Base-by-base conservation (phyloP, 2,329 filamentous ascomycete genomes). In the Hymenoscyphus occultus region DNA sequence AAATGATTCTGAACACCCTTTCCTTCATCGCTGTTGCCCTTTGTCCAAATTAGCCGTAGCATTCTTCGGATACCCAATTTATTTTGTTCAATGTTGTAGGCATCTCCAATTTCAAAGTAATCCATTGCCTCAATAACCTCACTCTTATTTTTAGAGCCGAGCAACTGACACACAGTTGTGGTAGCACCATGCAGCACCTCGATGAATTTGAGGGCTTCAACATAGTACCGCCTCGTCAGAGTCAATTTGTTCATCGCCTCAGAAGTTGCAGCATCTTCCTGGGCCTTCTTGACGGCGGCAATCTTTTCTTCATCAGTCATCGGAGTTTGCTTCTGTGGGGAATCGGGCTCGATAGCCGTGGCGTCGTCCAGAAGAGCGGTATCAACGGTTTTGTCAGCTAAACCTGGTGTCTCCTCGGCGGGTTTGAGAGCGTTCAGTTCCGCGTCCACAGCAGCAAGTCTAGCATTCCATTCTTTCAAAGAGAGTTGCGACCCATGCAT, bases 71-170 rank as follows among this genome's bases (percentile, higher is more conserved):
- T 98, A 64, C 96, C 95, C 48, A 90, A 80, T 77, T 96, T 93
- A 74, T 96, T 93, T 71, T 95, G 92, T 76, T 97, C 91, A 65
- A 99, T 90, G 77, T 96, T 95, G 83, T 98, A 98, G 5, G 93
- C 94, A 76, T 99, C 93, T 56, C 95, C 90, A 56, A 97, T 87
- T 71, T 96, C 93, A 71, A 99, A 96, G 78, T 96, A 99, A 76
- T 99, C 95, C 88, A 99, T 99, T 16, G 96, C 95, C 77, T 99
- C 96, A 68, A 99, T 97, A 32, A 98, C 91, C 77, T 99, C 95
- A 72, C 92, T 97, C 83, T 99, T 99, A 82, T 99, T 99, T 74
- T 91, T 92, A 39, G 95, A 96, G 5, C 92, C 92, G 3, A 99
- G 84, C 19, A 99, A 83, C 77, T 97, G 94, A 68, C 90, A 92